Evolutionary conservation across 129 eudicot species (phyloP).

Genomic region (Calendula officinalis): DNA sequence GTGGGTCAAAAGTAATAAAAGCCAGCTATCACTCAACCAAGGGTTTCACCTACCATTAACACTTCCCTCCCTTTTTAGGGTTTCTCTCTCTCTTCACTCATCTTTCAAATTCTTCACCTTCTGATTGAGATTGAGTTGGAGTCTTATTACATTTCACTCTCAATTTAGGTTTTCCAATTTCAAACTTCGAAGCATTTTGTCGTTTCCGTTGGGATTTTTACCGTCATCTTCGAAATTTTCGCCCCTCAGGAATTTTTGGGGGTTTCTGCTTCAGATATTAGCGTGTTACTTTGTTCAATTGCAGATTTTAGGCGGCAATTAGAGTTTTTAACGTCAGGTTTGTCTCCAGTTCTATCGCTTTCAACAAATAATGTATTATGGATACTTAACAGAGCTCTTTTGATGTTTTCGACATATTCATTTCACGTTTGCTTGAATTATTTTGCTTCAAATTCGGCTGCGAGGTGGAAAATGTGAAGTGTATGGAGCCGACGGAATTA

Average conservation of each 20-base stretch:
- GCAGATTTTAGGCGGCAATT: conserved; percentile 25
- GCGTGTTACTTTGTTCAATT: background rate
- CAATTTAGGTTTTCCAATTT: conserved; percentile 5
- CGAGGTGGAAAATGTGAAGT: background rate
- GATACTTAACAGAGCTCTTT: no score
- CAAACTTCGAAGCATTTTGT: conserved; percentile 18
- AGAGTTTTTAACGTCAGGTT: conserved; percentile 29
- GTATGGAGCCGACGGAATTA: no score
- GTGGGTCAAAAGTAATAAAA: conserved; percentile 30
- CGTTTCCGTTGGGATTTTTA: conserved; percentile 12
- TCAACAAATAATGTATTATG: background rate
- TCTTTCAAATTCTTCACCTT: conserved; percentile 18
- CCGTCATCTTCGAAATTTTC: conserved; percentile 15
- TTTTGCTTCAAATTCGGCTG: background rate
- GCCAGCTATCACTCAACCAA: conserved; percentile 62
- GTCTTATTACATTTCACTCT: background rate
- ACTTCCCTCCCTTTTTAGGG: conserved; percentile 29
- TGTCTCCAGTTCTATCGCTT: conserved; percentile 7
- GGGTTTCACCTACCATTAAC: conserved; percentile 36
- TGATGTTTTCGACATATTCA: background rate
- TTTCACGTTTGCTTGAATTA: conserved; percentile 3
- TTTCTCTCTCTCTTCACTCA: conserved; percentile 23
- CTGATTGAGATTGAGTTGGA: background rate
- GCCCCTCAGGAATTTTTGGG: conserved; percentile 13
- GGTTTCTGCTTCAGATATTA: conserved; percentile 5